Base-by-base conservation (phyloP, 176 grass and related monocot genomes). In the Triticum timopheevii region DNA sequence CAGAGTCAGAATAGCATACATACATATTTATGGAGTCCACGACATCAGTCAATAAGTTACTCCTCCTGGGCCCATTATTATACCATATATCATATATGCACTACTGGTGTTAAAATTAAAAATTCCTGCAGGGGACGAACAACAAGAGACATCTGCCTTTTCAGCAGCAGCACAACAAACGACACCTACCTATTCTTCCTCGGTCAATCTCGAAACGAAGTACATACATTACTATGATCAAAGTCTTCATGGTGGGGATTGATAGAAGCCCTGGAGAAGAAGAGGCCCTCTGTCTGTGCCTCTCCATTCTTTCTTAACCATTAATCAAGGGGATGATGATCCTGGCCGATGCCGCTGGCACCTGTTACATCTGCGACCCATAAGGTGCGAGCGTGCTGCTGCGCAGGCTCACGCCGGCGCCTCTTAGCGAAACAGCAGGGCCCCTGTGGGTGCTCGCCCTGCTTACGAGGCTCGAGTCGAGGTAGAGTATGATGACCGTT, bases 401-500 rank as follows among this genome's bases (percentile, higher is more conserved):
- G 63, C 76, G 84, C 33, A 95, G 56, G 73, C 24, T 90, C 44
- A 89, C 77, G 2, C 93, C 96, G 0, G 88, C 86, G 2, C 96
- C 96, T 95, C 91, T 90, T 38, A 98, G 78, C 56, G 93, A 95
- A 74, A 92, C 25, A 34, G 84, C 52, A 31, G 83, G 92, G 0
- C 90, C 91, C 45, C 76, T 79, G 59, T 79, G 38, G 10, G 81
- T 88, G 93, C 86, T 93, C 1, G 91, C 95, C 73, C 61, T 88
- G 11, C 91, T 92, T 30, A 94, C 63, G 30, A 95, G 88, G 70
- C 65, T 95, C 0, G 93, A 90, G 17, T 95, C 96, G 3, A 98
- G 91, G 89, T 94, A 98, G 65, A 95, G 82, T 80, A 98, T 84
- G 49, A 98, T 82, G 36, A 94, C 91, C 0, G 93, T 95, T 83